Conservation (phyloP, 495 filamentous ascomycete genomes). For the Aspergillus panamensis region DNA sequence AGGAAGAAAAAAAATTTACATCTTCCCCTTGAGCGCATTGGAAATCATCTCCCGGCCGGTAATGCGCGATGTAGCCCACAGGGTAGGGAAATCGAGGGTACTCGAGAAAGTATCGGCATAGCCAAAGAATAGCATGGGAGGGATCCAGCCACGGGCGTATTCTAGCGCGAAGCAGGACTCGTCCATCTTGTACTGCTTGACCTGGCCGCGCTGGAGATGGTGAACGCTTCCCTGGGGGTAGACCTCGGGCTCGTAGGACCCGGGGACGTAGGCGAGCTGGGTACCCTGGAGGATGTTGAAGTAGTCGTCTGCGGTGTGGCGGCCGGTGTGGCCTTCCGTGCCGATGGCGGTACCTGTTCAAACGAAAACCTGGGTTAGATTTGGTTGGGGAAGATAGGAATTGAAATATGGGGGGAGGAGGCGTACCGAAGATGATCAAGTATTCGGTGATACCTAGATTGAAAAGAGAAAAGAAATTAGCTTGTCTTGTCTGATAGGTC, state of each 20-base stretch:
- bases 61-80: conserved; percentile 70
- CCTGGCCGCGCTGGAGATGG: conserved; percentile 68
- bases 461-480: background rate
- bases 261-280: conserved; percentile 68
- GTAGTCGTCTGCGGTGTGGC: conserved; percentile 88
- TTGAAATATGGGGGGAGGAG: background rate
- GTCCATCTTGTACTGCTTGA: conserved; percentile 85
- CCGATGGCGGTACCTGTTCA: conserved; percentile 68
- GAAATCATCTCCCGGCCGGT: conserved; percentile 69
- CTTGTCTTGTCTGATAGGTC: conserved; percentile 7
- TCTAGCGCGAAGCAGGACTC: conserved; percentile 79
- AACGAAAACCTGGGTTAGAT: background rate
- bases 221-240: conserved; percentile 75
- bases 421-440: conserved; percentile 69
- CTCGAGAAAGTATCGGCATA: conserved; percentile 73
- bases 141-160: conserved; percentile 87
- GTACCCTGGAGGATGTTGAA: conserved; percentile 81
- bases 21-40: conserved; percentile 68
- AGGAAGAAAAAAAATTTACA: conserved; percentile 46
- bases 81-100: conserved; percentile 72
- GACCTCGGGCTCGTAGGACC: conserved; percentile 64
- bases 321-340: conserved; percentile 81
- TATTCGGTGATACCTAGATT: conserved; percentile 64
- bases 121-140: conserved; percentile 83
- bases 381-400: background rate